Evolutionary conservation across 1,139 yeast genomes (phyloP).

Genomic region (Scheffersomyces cryptocercus): DNA sequence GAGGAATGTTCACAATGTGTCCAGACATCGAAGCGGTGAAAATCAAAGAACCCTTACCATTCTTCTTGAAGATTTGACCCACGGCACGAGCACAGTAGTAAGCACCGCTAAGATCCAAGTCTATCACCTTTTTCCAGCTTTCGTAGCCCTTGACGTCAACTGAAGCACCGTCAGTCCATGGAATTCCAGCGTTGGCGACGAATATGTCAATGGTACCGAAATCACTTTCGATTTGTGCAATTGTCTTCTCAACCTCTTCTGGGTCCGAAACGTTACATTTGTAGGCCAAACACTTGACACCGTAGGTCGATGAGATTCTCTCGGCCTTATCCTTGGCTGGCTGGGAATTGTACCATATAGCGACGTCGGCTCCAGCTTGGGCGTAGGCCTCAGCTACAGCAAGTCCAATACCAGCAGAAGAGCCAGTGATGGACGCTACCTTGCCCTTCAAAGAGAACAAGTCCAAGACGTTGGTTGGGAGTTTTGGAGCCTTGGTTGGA

Average conservation of each 20-base stretch:
- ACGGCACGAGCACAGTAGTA: slow-evolving; percentile 49
- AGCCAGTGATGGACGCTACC: slow-evolving; percentile 87
- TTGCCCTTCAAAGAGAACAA: slow-evolving; percentile 75
- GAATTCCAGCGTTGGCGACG: slow-evolving; percentile 90
- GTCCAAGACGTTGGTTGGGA: slow-evolving; percentile 38
- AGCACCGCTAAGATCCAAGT: slow-evolving; percentile 24
- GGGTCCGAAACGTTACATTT: slow-evolving; percentile 66
- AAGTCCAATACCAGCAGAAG: slow-evolving; percentile 82
- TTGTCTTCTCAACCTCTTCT: slow-evolving; percentile 56
- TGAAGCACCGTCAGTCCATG: slow-evolving; percentile 64
- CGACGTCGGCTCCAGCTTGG: slow-evolving; percentile 90
- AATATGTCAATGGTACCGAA: slow-evolving; percentile 79
- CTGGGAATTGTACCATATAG: slow-evolving; percentile 76
- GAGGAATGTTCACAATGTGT: slow-evolving; percentile 78
- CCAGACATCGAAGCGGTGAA: slow-evolving; percentile 88
- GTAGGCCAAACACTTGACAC: slow-evolving; percentile 70
- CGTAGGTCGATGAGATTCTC: slow-evolving; percentile 58
- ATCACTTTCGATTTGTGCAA: slow-evolving; percentile 62
- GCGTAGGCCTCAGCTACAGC: slow-evolving; percentile 86
- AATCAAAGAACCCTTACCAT: slow-evolving; percentile 70
- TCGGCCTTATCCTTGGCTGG: slow-evolving; percentile 63
- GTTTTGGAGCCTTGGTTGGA: slow-evolving; percentile 24
- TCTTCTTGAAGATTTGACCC: slow-evolving; percentile 69
- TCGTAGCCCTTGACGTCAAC: slow-evolving; percentile 21
- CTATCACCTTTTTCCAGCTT: slow-evolving; percentile 19